These are phyloP conservation scores for Suhomyces atakaporum DNA, from an alignment of 1,139 yeast species.

Conservation along the genomic window DNA sequence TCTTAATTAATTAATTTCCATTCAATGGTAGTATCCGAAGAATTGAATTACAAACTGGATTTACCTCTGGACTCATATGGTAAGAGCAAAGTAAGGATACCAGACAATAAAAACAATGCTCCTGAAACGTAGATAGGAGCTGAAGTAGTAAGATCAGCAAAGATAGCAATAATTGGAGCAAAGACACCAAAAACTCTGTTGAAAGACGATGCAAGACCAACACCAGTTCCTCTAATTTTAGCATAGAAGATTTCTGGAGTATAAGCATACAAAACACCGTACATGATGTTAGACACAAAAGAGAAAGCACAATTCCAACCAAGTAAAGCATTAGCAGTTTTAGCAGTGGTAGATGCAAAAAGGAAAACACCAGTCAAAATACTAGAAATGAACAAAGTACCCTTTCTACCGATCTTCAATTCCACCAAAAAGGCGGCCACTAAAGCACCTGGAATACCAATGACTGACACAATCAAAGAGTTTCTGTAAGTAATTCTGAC, in stretches of 20 bases:
- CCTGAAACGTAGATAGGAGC: constrained; percentile 49
- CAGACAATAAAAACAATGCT: constrained; percentile 40
- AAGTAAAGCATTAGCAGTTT: constrained; percentile 37
- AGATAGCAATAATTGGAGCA: constrained; percentile 48
- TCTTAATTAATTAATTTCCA: too few relatives aligned
- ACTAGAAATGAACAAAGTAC: constrained; percentile 36
- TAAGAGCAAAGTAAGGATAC: constrained; percentile 35
- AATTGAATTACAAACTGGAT: constrained; percentile 12
- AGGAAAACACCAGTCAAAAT: constrained; percentile 42
- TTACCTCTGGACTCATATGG: constrained; percentile 43
- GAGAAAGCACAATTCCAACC: constrained; percentile 50
- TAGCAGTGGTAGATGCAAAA: constrained; percentile 46
- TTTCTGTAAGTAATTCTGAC: constrained; percentile 42
- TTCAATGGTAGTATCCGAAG: background rate
- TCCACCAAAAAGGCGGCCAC: constrained; percentile 44
- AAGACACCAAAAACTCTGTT: constrained; percentile 46
- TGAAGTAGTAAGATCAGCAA: constrained; percentile 42
- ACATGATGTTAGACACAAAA: constrained; percentile 44
- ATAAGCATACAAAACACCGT: constrained; percentile 48
- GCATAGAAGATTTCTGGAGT: constrained; percentile 48
- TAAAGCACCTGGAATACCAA: constrained; percentile 46
- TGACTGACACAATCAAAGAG: constrained; percentile 41
- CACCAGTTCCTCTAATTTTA: constrained; percentile 44
- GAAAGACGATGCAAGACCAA: constrained; percentile 45
- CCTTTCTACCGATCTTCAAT: constrained; percentile 42